Percentiles rank a stretch among this genome's conserved stretches.
Conservation (phyloP, 805 yeast genomes). For the Clavispora santaluciae region DNA sequence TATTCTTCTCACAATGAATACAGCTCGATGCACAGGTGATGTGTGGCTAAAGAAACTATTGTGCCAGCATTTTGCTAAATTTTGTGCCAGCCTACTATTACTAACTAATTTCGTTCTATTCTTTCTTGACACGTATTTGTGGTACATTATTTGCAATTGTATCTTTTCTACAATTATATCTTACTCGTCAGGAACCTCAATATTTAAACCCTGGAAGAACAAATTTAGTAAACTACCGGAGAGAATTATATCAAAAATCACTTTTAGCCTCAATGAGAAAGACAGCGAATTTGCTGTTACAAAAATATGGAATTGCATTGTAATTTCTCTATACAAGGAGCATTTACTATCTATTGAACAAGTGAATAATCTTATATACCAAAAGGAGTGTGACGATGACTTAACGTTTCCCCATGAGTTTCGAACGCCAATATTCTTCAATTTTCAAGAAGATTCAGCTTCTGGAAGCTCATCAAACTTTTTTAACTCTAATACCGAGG, state of each 20-base stretch:
- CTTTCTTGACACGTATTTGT: conserved; percentile 36
- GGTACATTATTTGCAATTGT: conserved; percentile 36
- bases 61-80: conserved; percentile 26
- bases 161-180: conserved; percentile 29
- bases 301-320: conserved; percentile 17
- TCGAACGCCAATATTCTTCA: conserved; percentile 41
- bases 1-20: conserved; percentile 23
- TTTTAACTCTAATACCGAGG: conserved; percentile 43
- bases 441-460: conserved; percentile 43
- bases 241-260: conserved; percentile 25
- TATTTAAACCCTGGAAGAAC: conserved; percentile 37
- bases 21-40: conserved; percentile 26
- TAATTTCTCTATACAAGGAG: conserved; percentile 28
- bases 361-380: conserved; percentile 30
- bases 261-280: conserved; percentile 4
- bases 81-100: conserved; percentile 21
- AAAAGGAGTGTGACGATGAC: conserved; percentile 6
- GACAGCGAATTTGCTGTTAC: conserved; percentile 4
- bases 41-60: conserved; percentile 17
- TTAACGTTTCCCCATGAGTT: conserved; percentile 6
- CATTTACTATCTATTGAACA: conserved; percentile 37
- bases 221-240: conserved; percentile 33
- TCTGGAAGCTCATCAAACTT: conserved; percentile 33
- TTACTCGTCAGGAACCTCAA: conserved; percentile 27
- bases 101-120: conserved; percentile 29